Evolutionary conservation across 345 rosid genomes (phyloP), one percentile per base, ranked within the genome.

Genomic region (Crucihimalaya himalaica): DNA sequence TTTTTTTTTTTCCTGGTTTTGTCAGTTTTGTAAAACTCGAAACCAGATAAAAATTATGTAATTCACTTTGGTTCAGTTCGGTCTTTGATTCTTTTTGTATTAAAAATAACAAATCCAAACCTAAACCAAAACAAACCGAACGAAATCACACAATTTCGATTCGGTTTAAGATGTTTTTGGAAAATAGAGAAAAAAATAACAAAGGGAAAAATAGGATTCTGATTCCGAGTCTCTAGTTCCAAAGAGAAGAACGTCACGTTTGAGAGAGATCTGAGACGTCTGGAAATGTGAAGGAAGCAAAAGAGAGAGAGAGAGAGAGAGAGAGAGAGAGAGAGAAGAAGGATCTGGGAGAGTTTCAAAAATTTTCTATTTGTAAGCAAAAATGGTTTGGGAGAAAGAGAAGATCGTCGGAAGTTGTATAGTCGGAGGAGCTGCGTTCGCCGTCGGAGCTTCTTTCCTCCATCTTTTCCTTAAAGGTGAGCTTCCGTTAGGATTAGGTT

Each of bases 341-440:
- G 14, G 68, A 71, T 77, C 72, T 71, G 77, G 71, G 77, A 77
- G 46, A 70, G 27, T 27, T 40, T 15, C 2, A 4, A 31, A 59
- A 50, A 40, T 11, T 42, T 10, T 15, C 12, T 42, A 42, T 21
- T 14, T 20, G 27, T 46, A 16, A 53, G 20, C 8, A 23, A 77
- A 45, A 67, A 79, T 80, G 87, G 83, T 62, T 40, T 74, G 76
- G 66, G 77, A 83, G 52, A 71, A 77, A 45, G 77, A 66, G 65
- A 81, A 80, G 79, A 74, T 83, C 53, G 71, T 83, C 52, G 79
- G 82, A 28, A 74, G 82, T 50, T 78, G 80, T 60, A 66, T 87
- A 54, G 53, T 86, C 40, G 87, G 87, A 25, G 95, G 88, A 37
- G 86, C 81, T 25, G 85, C 75, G 29, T 76, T 78, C 66, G 89